Base-by-base conservation (phyloP, 1,284 basidiomycete species). In the Mycena sp. region DNA sequence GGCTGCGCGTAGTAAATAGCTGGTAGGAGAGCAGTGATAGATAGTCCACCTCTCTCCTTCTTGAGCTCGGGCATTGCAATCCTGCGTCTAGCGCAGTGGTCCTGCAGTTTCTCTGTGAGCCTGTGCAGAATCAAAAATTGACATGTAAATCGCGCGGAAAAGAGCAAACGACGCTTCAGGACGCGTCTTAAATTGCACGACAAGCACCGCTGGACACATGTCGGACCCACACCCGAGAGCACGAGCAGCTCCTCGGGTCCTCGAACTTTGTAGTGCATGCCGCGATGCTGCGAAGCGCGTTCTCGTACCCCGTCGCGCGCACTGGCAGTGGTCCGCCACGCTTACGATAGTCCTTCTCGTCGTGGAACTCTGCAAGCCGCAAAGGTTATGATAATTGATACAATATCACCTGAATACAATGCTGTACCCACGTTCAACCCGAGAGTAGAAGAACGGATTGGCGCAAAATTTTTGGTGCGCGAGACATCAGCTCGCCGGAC, bases 241-340 rank as follows among this genome's bases (percentile, higher is more conserved):
- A 53, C 61, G 23, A 60, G 63, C 19, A 67, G 30, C 38, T 67
- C 65, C 41, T 19, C 16, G 65, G 65, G 30, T 67, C 61, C 29
- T 58, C 57, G 41, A 64, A 67, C 19, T 53, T 56, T 7, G 54
- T 60, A 25, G 32, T 61, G 49, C 65, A 64, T 16, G 30, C 52
- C 58, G 41, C 51, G 23, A 67, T 54, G 48, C 50, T 49, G 6
- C 57, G 57, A 29, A 67, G 48, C 25, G 62, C 65, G 46, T 64
- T 64, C 38, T 67, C 65, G 51, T 64, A 67, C 3, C 65, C 61
- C 7, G 65, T 61, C 43, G 65, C 48, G 37, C 65, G 62, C 19
- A 62, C n/a, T n/a, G n/a, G n/a, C n/a, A n/a, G 62, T 10, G 64
- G 65, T 3, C 65, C 65, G 12, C 65, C 65, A 21, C 61, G 61